A percentile compares a stretch with the other conserved stretches of the same genome.
Conservation (phyloP, 495 filamentous ascomycete genomes). For the Eremomyces bilateralis region DNA sequence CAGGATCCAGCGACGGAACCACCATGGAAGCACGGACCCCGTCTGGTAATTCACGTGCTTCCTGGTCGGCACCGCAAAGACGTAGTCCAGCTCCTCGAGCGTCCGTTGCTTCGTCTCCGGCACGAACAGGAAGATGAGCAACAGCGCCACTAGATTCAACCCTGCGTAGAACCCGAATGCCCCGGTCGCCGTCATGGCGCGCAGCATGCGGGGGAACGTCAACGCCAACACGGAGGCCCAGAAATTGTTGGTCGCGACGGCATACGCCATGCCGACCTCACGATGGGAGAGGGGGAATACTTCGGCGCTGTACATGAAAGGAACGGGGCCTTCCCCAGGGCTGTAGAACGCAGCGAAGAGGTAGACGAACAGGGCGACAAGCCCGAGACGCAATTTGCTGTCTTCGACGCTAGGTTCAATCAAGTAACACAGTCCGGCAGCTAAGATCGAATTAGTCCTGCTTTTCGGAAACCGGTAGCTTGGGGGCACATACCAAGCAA, state of each 20-base stretch:
- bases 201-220: slow-evolving; percentile 15
- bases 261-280: slow-evolving; percentile 17
- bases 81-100: slow-evolving; percentile 33
- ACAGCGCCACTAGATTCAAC: slow-evolving; percentile 44
- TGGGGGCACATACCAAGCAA: no score
- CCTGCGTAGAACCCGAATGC: slow-evolving; percentile 38
- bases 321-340: slow-evolving; percentile 15
- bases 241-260: slow-evolving; percentile 16
- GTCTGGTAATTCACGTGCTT: slow-evolving; percentile 23
- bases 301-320: slow-evolving; percentile 20
- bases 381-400: slow-evolving; percentile 17
- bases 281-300: slow-evolving; percentile 18
- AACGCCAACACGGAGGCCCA: slow-evolving; percentile 15
- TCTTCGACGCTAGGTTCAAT: slow-evolving; percentile 8
- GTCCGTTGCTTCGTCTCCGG: slow-evolving; percentile 65
- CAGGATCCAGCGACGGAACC: slow-evolving; percentile 44
- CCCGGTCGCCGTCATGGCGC: slow-evolving; percentile 12
- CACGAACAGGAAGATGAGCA: slow-evolving; percentile 53
- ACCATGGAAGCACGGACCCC: slow-evolving; percentile 42
- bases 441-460: no score
- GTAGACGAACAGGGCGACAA: slow-evolving; percentile 28
- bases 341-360: slow-evolving; percentile 15
- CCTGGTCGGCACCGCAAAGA: slow-evolving; percentile 16
- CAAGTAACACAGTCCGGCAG: slow-evolving; percentile 13
- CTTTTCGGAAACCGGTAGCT: no score